Conservation (phyloP, 2,329 filamentous ascomycete species). For the Fusarium poae region DNA sequence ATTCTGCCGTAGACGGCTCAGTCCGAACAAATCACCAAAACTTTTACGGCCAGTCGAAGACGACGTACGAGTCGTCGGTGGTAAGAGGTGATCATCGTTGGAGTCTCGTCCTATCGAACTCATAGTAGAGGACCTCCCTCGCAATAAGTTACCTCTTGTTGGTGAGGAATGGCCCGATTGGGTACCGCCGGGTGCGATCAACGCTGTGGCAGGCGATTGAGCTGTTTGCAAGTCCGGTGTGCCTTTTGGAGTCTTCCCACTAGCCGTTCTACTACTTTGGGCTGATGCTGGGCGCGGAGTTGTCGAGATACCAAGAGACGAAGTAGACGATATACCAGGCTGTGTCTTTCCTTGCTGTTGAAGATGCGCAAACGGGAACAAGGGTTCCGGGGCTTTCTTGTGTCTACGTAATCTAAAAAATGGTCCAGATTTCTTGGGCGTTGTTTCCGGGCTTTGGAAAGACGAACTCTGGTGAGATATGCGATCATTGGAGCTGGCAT, state of each 20-base stretch:
- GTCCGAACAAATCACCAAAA: constrained; percentile 87
- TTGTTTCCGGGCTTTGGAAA: constrained; percentile 69
- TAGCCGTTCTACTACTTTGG: constrained; percentile 49
- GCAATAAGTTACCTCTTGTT: constrained; percentile 70
- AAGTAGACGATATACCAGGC: constrained; percentile 57
- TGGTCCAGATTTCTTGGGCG: constrained; percentile 73
- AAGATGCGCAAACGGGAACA: constrained; percentile 90
- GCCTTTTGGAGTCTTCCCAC: constrained; percentile 36
- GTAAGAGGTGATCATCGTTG: constrained; percentile 76
- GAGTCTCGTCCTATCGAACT: constrained; percentile 82
- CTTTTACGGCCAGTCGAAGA: constrained; percentile 93
- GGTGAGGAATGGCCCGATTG: constrained; percentile 77
- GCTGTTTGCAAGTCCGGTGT: constrained; percentile 35
- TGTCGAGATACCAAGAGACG: constrained; percentile 55
- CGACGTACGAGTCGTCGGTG: constrained; percentile 79
- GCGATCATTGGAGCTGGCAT: constrained; percentile 81
- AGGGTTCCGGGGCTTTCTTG: constrained; percentile 77
- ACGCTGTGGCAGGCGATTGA: constrained; percentile 62
- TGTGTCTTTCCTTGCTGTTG: constrained; percentile 73
- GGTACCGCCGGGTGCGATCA: constrained; percentile 58
- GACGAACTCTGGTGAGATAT: constrained; percentile 68
- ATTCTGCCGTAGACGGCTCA: constrained; percentile 84
- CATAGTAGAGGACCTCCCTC: constrained; percentile 89
- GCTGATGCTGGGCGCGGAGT: constrained; percentile 56
- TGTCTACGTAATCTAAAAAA: constrained; percentile 87